Percentiles rank a stretch among this genome's conserved stretches.
phyloP scores from a whole-genome alignment of 345 rosid genomes.

The Syzygium grande region DNA sequence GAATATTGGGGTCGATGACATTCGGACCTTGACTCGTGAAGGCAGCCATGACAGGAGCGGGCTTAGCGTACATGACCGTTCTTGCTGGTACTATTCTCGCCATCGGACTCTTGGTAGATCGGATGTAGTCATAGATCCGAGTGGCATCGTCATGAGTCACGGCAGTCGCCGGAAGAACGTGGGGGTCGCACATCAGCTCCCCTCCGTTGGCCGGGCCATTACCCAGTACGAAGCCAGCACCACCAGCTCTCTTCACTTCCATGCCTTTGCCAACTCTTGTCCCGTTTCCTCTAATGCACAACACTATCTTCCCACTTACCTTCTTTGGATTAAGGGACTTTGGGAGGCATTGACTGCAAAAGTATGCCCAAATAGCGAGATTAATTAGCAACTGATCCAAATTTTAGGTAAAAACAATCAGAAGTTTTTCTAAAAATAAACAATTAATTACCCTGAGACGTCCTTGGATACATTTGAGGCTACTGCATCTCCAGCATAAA shows the following conservation, averaged over 20 bases:
- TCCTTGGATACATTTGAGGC: constrained; percentile 25
- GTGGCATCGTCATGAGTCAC: constrained; percentile 19
- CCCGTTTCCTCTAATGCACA: constrained; percentile 66
- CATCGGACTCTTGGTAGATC: constrained; percentile 39
- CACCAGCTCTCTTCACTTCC: constrained; percentile 82
- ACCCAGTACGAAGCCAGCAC: constrained; percentile 62
- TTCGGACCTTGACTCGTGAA: constrained; percentile 82
- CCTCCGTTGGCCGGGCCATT: constrained; percentile 25
- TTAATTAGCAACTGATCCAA: not conserved
- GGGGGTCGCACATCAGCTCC: constrained; percentile 26
- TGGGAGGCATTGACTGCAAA: constrained; percentile 60
- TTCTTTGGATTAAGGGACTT: constrained; percentile 43
- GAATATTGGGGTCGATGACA: constrained; percentile 42
- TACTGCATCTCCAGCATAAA: constrained; percentile 51
- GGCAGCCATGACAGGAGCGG: constrained; percentile 64
- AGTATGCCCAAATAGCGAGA: not conserved
- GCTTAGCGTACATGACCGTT: constrained; percentile 29
- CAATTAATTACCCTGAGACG: constrained; percentile 26
- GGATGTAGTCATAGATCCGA: constrained; percentile 44
- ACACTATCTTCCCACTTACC: constrained; percentile 73
- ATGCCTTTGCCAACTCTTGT: constrained; percentile 49
- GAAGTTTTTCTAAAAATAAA: not conserved
- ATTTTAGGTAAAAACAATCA: not conserved
- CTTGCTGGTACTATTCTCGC: constrained; percentile 36
- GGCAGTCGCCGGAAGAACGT: constrained; percentile 50